Percentiles rank a stretch among this genome's conserved stretches.
Evolutionary conservation across 306 rosid species (phyloP).

Genomic region (Phaseolus lunatus): DNA sequence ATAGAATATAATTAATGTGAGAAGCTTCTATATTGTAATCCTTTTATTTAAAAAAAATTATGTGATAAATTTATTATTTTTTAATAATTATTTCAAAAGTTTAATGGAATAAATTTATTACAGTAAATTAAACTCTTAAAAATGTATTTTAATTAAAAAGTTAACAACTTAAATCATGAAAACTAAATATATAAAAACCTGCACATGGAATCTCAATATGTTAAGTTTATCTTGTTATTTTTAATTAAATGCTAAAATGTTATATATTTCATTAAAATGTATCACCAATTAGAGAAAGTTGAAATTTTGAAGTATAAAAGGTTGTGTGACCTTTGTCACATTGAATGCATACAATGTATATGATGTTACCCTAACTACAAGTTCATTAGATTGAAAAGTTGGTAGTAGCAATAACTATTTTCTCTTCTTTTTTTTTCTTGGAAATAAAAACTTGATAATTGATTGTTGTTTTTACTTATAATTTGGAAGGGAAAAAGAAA

Average conservation of each 20-base stretch:
- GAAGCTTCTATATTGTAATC: too few relatives aligned
- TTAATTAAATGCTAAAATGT: not conserved
- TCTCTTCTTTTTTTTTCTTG: not conserved
- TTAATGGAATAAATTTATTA: too few relatives aligned
- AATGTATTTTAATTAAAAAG: too few relatives aligned
- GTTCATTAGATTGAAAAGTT: not conserved
- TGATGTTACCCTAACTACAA: not conserved
- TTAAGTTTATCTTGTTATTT: too few relatives aligned
- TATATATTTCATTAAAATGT: too few relatives aligned
- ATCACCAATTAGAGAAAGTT: too few relatives aligned
- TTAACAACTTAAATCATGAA: not conserved
- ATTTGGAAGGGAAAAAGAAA: constrained; percentile 5
- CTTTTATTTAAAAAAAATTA: too few relatives aligned
- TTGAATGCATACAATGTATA: not conserved
- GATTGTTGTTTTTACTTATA: not conserved
- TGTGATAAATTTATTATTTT: too few relatives aligned
- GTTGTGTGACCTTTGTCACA: not conserved
- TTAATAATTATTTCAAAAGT: too few relatives aligned
- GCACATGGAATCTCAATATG: too few relatives aligned
- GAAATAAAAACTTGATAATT: not conserved
- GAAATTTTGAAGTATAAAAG: not conserved
- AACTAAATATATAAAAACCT: not conserved
- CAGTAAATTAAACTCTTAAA: too few relatives aligned
- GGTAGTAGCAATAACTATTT: not conserved
- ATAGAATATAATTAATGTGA: too few relatives aligned